Evolutionary conservation across 257 asterid species (phyloP).

Genomic region (Echites panduratus): DNA sequence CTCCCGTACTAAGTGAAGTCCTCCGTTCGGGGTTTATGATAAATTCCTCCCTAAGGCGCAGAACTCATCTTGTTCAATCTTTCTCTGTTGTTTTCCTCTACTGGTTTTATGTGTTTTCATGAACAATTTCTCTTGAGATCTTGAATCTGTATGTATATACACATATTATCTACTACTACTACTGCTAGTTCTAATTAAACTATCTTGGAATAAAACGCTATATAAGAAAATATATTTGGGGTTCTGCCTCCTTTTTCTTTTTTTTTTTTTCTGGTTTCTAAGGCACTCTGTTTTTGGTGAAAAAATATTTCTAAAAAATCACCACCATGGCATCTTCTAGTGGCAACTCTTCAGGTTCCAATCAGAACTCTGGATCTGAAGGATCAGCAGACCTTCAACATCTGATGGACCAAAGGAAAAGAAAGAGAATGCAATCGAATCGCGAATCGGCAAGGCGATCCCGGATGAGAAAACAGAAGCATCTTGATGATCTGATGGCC

Average conservation of each 20-base stretch:
- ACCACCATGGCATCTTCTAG: slow-evolving; percentile 63
- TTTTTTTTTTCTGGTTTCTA: no score
- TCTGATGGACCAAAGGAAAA: slow-evolving; percentile 53
- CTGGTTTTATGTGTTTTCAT: slow-evolving; percentile 93
- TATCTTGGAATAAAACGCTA: not conserved
- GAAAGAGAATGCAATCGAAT: slow-evolving; percentile 84
- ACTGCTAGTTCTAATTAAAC: not conserved
- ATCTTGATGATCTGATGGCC: slow-evolving; percentile 59
- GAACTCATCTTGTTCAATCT: slow-evolving; percentile 88
- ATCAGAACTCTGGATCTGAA: slow-evolving; percentile 42
- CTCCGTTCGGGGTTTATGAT: slow-evolving; percentile 62
- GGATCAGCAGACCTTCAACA: slow-evolving; percentile 33
- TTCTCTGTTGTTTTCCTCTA: slow-evolving; percentile 89
- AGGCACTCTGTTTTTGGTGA: slow-evolving; percentile 9
- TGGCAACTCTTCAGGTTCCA: slow-evolving; percentile 59
- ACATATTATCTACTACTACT: not conserved
- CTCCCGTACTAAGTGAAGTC: slow-evolving; percentile 70
- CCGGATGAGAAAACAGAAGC: slow-evolving; percentile 80
- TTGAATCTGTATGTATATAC: slow-evolving; percentile 1
- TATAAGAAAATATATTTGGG: not conserved
- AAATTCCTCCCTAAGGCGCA: slow-evolving; percentile 54
- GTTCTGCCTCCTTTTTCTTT: slow-evolving; percentile 12
- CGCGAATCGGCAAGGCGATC: slow-evolving; percentile 92
- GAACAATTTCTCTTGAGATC: slow-evolving; percentile 4
- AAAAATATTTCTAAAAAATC: not conserved